Base-by-base conservation (phyloP, 192 early-diverging fungal genomes). In the Rhizophagus prolifer region DNA sequence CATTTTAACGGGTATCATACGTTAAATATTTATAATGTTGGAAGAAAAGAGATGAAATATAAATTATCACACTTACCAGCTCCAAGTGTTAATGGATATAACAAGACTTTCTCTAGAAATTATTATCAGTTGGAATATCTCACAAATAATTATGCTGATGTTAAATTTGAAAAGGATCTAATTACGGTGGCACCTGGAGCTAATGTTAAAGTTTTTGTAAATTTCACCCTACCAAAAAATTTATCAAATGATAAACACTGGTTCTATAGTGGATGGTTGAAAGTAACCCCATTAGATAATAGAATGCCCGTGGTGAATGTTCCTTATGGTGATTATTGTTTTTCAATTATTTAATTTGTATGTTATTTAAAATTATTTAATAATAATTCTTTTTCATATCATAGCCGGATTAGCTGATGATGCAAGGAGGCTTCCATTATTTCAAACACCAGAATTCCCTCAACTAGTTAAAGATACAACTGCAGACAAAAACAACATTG, bases 231-330 rank as follows among this genome's bases (percentile, higher is more conserved):
- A 38, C 88, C 86, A 21, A 26, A 58, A 0, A 78, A 60, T 19
- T 65, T 82, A 6, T 62, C 74, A 44, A 58, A 72, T 3, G 31
- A 65, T 6, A 69, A 78, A 68, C 82, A 81, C 31, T 80, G 82
- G 25, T 81, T 89, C 41, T 89, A 89, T 78, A 85, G 82, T 47
- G 88, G 88, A 5, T 87, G 80, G 36, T 77, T 89, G 47, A 75
- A 80, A 26, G 73, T 85, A 28, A 78, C 69, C 9, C 81, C 79
- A 34, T 72, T 66, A 34, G 78, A 72, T 50, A 7, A 54, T 14
- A 28, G 28, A 14, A 72, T 13, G 21, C 8, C 26, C 16, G 14
- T 5, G 19, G 16, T 76, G 31, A 31, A 9, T 19, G 46, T 76
- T 34, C 61, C 75, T 28, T 76, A 76, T 66, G 75, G 64, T 66